Conservation (phyloP, 352 stramenopile genomes). For the Phytophthora tentaculata region DNA sequence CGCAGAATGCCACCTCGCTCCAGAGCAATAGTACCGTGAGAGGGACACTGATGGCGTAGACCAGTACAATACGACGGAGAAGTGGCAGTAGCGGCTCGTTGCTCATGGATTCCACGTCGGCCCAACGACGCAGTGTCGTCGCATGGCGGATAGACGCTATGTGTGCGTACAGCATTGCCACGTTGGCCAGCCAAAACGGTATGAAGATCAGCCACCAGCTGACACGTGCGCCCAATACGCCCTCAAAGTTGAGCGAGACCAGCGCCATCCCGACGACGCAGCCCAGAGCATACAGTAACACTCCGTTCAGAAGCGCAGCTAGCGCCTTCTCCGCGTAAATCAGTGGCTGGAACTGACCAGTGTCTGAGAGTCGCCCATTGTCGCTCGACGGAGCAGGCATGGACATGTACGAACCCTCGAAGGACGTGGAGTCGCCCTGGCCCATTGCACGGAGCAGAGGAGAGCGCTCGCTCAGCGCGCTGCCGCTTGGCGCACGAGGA, state of each 20-base stretch:
- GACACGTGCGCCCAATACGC: constrained; percentile 54
- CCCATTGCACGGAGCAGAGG: constrained; percentile 70
- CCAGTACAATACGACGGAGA: constrained; percentile 71
- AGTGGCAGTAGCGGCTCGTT: constrained; percentile 84
- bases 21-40: constrained; percentile 77
- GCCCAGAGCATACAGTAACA: constrained; percentile 80
- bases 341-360: constrained; percentile 73
- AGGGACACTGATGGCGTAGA: constrained; percentile 79
- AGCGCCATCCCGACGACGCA: constrained; percentile 74
- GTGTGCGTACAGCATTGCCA: constrained; percentile 63
- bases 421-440: constrained; percentile 50
- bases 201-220: constrained; percentile 87
- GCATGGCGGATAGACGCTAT: constrained; percentile 66
- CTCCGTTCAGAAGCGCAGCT: constrained; percentile 71
- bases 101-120: constrained; percentile 80
- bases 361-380: constrained; percentile 35
- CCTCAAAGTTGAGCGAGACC: constrained; percentile 83
- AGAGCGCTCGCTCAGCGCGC: constrained; percentile 61
- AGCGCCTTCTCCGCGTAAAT: constrained; percentile 82
- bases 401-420: constrained; percentile 79
- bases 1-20: constrained; percentile 86
- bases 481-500: constrained; percentile 25
- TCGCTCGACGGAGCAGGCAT: constrained; percentile 47
- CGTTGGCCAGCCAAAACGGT: constrained; percentile 85
- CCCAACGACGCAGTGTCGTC: constrained; percentile 73